These are phyloP conservation scores for Arabidopsis suecica DNA, from an alignment of 345 rosid species.

Conservation along the genomic window DNA sequence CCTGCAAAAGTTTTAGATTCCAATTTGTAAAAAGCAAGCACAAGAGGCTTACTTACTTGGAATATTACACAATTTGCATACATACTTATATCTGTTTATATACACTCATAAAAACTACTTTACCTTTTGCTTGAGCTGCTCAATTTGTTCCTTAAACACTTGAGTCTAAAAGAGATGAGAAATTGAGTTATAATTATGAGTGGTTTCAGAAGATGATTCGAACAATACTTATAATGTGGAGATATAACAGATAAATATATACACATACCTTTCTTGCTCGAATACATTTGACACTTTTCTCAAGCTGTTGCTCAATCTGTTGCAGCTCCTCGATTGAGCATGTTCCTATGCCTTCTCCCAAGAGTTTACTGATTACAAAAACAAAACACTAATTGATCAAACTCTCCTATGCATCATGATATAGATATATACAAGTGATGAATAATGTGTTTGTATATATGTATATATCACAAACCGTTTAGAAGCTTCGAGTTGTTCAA, in stretches of 20 bases:
- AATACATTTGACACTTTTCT: constrained; percentile 58
- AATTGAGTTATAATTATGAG: constrained; percentile 11
- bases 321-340: constrained; percentile 67
- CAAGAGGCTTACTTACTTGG: constrained; percentile 19
- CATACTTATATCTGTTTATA: neutral
- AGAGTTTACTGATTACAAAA: constrained; percentile 51
- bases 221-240: neutral
- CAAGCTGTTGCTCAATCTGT: constrained; percentile 65
- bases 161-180: constrained; percentile 54
- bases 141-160: constrained; percentile 73
- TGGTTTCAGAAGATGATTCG: neutral
- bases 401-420: neutral
- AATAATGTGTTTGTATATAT: constrained; percentile 4
- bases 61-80: constrained; percentile 20
- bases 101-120: neutral
- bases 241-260: neutral
- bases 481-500: constrained; percentile 76
- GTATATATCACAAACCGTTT: constrained; percentile 54
- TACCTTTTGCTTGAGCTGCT: constrained; percentile 74
- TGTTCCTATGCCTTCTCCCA: constrained; percentile 60
- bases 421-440: constrained; percentile 4
- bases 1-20: constrained; percentile 51
- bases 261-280: constrained; percentile 70
- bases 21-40: constrained; percentile 30
- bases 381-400: neutral